Conservation (phyloP, 2,329 filamentous ascomycete species). For the Tolypocladium tropicale region DNA sequence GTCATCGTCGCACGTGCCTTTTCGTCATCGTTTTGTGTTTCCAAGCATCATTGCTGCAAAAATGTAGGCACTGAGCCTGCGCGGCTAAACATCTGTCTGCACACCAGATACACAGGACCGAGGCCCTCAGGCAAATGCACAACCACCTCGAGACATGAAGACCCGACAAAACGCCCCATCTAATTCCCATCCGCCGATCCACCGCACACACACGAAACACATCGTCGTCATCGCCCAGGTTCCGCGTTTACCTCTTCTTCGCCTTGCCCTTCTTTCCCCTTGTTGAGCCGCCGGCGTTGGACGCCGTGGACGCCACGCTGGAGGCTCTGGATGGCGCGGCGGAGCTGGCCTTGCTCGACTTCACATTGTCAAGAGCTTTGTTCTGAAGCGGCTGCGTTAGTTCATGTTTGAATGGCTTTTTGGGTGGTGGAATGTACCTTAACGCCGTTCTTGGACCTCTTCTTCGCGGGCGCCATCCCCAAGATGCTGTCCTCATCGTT, state of each 20-base stretch:
- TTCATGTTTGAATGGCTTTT: background rate
- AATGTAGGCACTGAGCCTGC: background rate
- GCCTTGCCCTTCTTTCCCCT: constrained; percentile 31
- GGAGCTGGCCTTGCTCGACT: constrained; percentile 68
- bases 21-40: background rate
- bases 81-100: background rate
- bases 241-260: constrained; percentile 16
- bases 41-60: background rate
- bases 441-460: constrained; percentile 82
- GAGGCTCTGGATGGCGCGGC: constrained; percentile 73
- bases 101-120: background rate
- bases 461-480: constrained; percentile 78
- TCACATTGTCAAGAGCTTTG: constrained; percentile 84
- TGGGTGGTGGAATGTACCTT: constrained; percentile 48
- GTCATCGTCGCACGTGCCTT: background rate
- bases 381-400: constrained; percentile 47
- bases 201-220: background rate
- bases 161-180: background rate
- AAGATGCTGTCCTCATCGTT: constrained; percentile 76
- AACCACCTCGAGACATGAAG: background rate
- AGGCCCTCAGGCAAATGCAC: background rate
- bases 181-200: background rate
- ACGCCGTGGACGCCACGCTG: constrained; percentile 71
- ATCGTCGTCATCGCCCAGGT: too few relatives aligned
- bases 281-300: constrained; percentile 39